phyloP scores from a whole-genome alignment of 805 yeast genomes.

The Candida tallmaniae region DNA sequence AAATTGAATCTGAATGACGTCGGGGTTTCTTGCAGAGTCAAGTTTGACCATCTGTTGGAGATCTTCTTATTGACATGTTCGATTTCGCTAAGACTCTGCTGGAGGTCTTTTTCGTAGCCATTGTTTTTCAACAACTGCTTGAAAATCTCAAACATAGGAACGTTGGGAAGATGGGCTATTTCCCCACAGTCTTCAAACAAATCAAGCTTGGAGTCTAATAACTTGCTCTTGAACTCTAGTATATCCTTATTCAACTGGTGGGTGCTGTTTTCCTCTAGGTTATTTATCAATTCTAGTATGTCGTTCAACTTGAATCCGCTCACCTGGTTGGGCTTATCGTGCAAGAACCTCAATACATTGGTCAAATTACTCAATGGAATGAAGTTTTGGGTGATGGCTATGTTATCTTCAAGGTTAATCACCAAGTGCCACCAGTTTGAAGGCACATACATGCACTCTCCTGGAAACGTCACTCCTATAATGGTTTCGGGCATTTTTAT shows the following conservation, averaged over 20 bases:
- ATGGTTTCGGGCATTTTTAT: conserved; percentile 52
- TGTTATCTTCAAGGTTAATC: conserved; percentile 75
- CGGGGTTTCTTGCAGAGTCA: no score
- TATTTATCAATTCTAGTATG: conserved; percentile 35
- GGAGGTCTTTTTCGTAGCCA: conserved; percentile 24
- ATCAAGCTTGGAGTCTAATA: conserved; percentile 10
- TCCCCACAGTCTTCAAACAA: conserved; percentile 63
- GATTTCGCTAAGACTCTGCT: conserved; percentile 18
- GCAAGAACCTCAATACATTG: conserved; percentile 63
- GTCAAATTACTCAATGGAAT: conserved; percentile 63
- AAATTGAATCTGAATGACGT: conserved; percentile 2
- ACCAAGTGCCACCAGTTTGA: conserved; percentile 98
- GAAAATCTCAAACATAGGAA: conserved; percentile 65
- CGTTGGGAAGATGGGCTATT: conserved; percentile 29
- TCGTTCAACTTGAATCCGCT: conserved; percentile 71
- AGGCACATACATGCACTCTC: conserved; percentile 86
- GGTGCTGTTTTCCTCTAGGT: conserved; percentile 6
- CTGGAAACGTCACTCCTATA: conserved; percentile 73
- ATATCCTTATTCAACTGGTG: background rate
- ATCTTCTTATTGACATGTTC: background rate
- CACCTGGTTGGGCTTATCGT: conserved; percentile 62
- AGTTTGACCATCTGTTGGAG: conserved; percentile 3
- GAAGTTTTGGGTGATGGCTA: conserved; percentile 87
- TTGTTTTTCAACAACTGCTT: conserved; percentile 41
- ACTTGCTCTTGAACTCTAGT: conserved; percentile 5